Percentiles rank a stretch among this genome's conserved stretches.
These are phyloP conservation scores for Clitopilus passeckerianus DNA, from an alignment of 768 basidiomycete genomes.

Conservation along the genomic window DNA sequence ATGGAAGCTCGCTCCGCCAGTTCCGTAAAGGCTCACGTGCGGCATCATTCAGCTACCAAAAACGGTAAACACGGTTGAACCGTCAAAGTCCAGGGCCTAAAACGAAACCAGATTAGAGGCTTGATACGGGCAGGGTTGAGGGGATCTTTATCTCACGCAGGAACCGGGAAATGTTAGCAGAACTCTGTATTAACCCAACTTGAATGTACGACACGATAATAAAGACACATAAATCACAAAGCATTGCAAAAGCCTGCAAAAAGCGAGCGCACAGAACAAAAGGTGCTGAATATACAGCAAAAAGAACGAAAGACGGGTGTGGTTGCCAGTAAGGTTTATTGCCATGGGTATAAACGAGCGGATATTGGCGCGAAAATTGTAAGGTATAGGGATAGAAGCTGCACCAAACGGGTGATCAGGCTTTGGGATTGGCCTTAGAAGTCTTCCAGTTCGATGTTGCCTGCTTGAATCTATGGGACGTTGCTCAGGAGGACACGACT, in stretches of 20 bases:
- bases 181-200: neutral
- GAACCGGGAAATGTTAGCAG: neutral
- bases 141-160: neutral
- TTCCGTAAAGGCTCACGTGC: neutral
- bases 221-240: slow-evolving; percentile 15
- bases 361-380: neutral
- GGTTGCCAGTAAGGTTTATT: neutral
- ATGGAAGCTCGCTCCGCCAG: neutral
- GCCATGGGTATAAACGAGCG: neutral
- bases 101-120: neutral
- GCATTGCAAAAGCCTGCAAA: slow-evolving; percentile 1
- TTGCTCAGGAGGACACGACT: slow-evolving; percentile 1
- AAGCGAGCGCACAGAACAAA: slow-evolving; percentile 9
- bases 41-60: neutral
- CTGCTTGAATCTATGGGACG: slow-evolving; percentile 54
- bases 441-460: slow-evolving; percentile 79
- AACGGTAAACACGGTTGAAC: neutral
- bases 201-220: slow-evolving; percentile 10
- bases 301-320: slow-evolving; percentile 3
- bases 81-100: neutral
- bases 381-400: slow-evolving; percentile 13
- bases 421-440: slow-evolving; percentile 61
- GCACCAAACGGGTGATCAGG: slow-evolving; percentile 12
- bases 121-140: neutral
- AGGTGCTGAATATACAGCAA: slow-evolving; percentile 4